Percentiles rank a stretch among this genome's conserved stretches.
These are phyloP conservation scores for Calocybe indica DNA, from an alignment of 768 basidiomycete genomes.

Conservation along the genomic window DNA sequence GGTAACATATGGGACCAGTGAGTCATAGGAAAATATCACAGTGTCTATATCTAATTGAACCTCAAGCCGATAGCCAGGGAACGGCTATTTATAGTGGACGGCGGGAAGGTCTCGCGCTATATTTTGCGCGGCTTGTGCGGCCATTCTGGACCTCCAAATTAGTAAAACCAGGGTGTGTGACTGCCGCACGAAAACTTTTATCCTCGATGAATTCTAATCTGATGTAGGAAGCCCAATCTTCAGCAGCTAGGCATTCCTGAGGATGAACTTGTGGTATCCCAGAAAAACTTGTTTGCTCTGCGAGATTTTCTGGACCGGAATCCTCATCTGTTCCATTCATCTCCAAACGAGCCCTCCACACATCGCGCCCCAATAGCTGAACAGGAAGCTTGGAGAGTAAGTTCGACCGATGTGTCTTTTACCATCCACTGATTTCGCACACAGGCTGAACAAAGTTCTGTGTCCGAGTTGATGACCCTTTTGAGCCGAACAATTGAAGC, in stretches of 20 bases:
- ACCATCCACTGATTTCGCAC: conserved; percentile 4
- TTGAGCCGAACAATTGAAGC: conserved; percentile 88
- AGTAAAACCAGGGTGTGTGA: conserved; percentile 52
- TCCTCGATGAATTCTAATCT: neutral
- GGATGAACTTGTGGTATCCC: conserved; percentile 55
- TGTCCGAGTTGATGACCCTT: conserved; percentile 69
- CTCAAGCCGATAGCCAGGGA: conserved; percentile 58
- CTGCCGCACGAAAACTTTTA: neutral
- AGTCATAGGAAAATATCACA: conserved; percentile 11
- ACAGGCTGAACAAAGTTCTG: conserved; percentile 78
- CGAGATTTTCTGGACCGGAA: conserved; percentile 77
- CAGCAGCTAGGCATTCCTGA: conserved; percentile 65
- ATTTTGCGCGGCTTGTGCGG: conserved; percentile 78
- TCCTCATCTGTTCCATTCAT: conserved; percentile 78
- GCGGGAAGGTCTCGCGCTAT: conserved; percentile 82
- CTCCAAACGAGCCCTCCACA: conserved; percentile 62
- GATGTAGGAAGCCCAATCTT: conserved; percentile 30
- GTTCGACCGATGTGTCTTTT: conserved; percentile 8
- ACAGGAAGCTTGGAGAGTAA: conserved; percentile 87
- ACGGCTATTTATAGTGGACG: conserved; percentile 81
- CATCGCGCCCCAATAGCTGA: conserved; percentile 57
- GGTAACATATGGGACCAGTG: conserved; percentile 71
- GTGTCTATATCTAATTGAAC: neutral
- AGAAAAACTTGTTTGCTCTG: conserved; percentile 73
- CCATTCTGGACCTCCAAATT: conserved; percentile 86